Evolutionary conservation across 2,329 filamentous ascomycete genomes (phyloP).

Genomic region (Neoscytalidium dimidiatum): DNA sequence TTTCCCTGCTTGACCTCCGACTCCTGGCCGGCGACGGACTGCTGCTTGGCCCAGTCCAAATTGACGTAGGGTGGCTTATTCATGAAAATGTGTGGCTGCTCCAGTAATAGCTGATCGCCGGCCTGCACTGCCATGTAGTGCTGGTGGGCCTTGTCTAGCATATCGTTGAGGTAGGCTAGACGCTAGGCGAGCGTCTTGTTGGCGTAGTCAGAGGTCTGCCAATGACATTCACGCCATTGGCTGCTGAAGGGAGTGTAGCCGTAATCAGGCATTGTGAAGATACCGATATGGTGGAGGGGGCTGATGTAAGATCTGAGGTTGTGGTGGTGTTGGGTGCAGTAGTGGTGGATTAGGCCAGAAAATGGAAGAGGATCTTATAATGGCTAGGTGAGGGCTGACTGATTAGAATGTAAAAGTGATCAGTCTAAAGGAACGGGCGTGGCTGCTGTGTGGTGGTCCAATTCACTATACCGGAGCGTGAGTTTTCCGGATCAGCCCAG

Average conservation of each 20-base stretch:
- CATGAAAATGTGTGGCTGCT: not conserved
- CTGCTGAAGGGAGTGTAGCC: not conserved
- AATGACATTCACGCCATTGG: not conserved
- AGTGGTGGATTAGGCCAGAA: not conserved
- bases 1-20: no score
- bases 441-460: not conserved
- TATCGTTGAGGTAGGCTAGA: not conserved
- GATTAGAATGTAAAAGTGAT: not conserved
- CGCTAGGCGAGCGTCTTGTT: not conserved
- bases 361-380: not conserved
- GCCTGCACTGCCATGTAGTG: not conserved
- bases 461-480: no score
- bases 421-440: not conserved
- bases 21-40: not conserved
- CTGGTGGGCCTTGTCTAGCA: not conserved
- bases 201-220: not conserved
- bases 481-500: no score
- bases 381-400: not conserved
- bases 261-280: not conserved
- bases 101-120: not conserved
- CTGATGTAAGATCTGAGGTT: not conserved
- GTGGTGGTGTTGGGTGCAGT: not conserved
- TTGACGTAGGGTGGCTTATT: not conserved
- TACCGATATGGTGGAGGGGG: not conserved
- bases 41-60: not conserved